Evolutionary conservation across 306 rosid species (phyloP), one percentile per base, ranked within the genome.

Genomic region (Arachis hypogaea): DNA sequence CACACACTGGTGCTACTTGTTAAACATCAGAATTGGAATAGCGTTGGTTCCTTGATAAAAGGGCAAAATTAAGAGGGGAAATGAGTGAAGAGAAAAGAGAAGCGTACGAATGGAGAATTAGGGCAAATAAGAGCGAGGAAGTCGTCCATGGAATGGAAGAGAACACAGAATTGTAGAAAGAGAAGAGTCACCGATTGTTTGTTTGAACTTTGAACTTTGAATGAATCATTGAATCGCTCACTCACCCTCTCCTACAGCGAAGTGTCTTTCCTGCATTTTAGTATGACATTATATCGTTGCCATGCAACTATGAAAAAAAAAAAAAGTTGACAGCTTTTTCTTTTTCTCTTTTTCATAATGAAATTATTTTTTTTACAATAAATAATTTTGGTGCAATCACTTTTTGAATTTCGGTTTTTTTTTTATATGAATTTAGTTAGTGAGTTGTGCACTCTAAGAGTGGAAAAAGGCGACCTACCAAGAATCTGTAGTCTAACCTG

Each of bases 81-180:
- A 33, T 33, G 38, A 22, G 28, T 22, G 28, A 33, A 79, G 38
- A 9, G 43, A 50, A 56, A 66, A 11, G 46, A 50, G 43, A 79
- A 50, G 55, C 89, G 66, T 86, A 89, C 97, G 28, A 73, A 76
- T 57, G 87, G 79, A 14, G 92, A 83, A 82, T 80, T 72, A 11
- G 92, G 91, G 89, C 96, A 89, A 77, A 87, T 59, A 6, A 84
- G 79, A 58, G 86, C 47, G 66, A 58, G 29, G 74, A 89, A 82
- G 29, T 76, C 63, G 74, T 87, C 88, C 91, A 82, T 84, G 63
- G 69, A 46, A 11, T 9, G 18, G n/a, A 5, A 6, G 44, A 38
- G 1, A 8, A 7, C 12, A 36, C 18, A 10, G 40, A 41, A 11
- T 8, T 0, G 4, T 4, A 41, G 54, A 22, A 5, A 1, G 12